These are phyloP conservation scores for Pestalotiopsis sp. DNA, from an alignment of 2,329 filamentous ascomycete genomes.

Conservation along the genomic window DNA sequence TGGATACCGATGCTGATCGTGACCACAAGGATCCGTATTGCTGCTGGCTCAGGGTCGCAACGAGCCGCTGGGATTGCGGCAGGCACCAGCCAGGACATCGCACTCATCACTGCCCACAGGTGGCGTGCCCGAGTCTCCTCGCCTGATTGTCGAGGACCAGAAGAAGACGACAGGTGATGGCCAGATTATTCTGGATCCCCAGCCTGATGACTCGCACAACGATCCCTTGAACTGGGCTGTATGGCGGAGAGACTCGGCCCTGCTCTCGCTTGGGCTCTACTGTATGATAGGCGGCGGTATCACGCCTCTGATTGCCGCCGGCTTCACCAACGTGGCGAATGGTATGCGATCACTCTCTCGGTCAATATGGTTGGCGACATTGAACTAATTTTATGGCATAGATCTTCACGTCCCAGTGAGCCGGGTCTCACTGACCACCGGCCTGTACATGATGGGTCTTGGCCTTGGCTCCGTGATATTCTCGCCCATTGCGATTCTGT, in stretches of 20 bases:
- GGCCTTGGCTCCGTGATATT: slow-evolving; percentile 83
- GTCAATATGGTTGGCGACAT: not conserved
- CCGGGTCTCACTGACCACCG: slow-evolving; percentile 82
- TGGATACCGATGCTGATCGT: slow-evolving; percentile 11
- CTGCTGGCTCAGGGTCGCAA: slow-evolving; percentile 58
- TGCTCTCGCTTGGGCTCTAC: slow-evolving; percentile 85
- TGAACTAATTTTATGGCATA: slow-evolving; percentile 20
- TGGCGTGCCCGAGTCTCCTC: slow-evolving; percentile 35
- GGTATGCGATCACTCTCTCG: slow-evolving; percentile 40
- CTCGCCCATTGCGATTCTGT: slow-evolving; percentile 89
- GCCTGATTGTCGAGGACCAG: slow-evolving; percentile 28
- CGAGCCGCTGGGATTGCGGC: slow-evolving; percentile 60
- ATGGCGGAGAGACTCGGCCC: slow-evolving; percentile 77
- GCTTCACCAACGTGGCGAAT: slow-evolving; percentile 78
- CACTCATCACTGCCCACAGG: slow-evolving; percentile 58
- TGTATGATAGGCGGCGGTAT: slow-evolving; percentile 93
- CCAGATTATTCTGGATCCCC: slow-evolving; percentile 83
- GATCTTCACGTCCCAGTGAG: slow-evolving; percentile 68
- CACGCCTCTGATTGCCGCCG: slow-evolving; percentile 86
- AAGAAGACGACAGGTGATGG: slow-evolving; percentile 83
- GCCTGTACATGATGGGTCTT: slow-evolving; percentile 91
- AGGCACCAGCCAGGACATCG: slow-evolving; percentile 59
- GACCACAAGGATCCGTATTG: slow-evolving; percentile 56
- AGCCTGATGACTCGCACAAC: slow-evolving; percentile 87
- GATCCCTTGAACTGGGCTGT: slow-evolving; percentile 91